Conservation (phyloP, 2,329 filamentous ascomycete genomes). For the Tolypocladium cylindrosporum region DNA sequence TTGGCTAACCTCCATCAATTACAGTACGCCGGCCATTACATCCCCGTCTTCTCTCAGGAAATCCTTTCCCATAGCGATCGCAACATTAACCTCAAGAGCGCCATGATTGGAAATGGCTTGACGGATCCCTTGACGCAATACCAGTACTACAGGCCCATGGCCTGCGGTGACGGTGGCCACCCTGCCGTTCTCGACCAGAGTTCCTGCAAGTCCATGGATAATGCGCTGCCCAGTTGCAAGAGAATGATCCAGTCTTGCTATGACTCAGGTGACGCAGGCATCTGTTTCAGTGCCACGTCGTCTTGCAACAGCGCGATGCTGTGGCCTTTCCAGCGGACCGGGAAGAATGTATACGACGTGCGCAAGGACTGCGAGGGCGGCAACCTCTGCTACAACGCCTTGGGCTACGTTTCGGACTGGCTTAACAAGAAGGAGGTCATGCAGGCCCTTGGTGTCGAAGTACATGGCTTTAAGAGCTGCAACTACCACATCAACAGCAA, state of each 20-base stretch:
- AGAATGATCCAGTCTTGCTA: conserved; percentile 84
- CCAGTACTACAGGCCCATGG: conserved; percentile 92
- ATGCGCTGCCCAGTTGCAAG: conserved; percentile 78
- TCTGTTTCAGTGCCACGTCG: conserved; percentile 51
- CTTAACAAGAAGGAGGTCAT: conserved; percentile 77
- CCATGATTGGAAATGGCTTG: conserved; percentile 90
- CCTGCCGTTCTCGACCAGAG: conserved; percentile 69
- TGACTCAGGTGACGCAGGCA: conserved; percentile 78
- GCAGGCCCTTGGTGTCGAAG: conserved; percentile 80
- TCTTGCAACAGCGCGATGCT: conserved; percentile 97
- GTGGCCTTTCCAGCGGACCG: conserved; percentile 84
- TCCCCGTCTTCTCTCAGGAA: conserved; percentile 82
- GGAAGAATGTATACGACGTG: conserved; percentile 89
- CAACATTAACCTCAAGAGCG: conserved; percentile 94
- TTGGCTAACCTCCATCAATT: too few species aligned
- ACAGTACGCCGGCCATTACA: conserved; percentile 80
- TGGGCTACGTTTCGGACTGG: conserved; percentile 77
- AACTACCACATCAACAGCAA: conserved; percentile 97
- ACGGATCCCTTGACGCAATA: conserved; percentile 91
- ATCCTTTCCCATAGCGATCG: conserved; percentile 88
- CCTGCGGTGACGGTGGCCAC: conserved; percentile 89
- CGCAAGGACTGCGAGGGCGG: conserved; percentile 77
- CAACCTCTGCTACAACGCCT: conserved; percentile 80
- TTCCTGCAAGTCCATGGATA: conserved; percentile 82
- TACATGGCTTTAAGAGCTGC: conserved; percentile 81